A percentile compares a stretch with the other conserved stretches of the same genome.
phyloP scores from a whole-genome alignment of 257 asterid species.

The Jacaranda copaia region DNA sequence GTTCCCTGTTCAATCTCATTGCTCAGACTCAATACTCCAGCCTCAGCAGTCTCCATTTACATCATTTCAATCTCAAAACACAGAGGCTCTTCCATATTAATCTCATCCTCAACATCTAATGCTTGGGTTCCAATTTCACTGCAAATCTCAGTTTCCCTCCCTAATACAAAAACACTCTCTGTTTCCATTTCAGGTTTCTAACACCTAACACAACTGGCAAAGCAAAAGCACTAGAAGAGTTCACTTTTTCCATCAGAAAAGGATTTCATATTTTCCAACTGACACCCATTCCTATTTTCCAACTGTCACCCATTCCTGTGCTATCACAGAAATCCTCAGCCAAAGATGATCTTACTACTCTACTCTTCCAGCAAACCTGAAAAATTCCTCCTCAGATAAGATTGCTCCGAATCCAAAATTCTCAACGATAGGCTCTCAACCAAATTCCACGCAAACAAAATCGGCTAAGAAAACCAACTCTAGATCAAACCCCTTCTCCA shows the following conservation, averaged over 20 bases:
- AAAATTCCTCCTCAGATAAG: neutral
- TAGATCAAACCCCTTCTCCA: constrained; percentile 20
- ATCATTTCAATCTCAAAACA: constrained; percentile 58
- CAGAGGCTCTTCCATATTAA: constrained; percentile 38
- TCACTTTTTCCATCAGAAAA: neutral
- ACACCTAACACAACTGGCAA: constrained; percentile 23
- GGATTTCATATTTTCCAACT: constrained; percentile 24
- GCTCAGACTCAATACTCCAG: constrained; percentile 34
- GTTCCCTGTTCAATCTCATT: constrained; percentile 36
- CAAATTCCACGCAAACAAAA: neutral
- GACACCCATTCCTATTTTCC: constrained; percentile 14
- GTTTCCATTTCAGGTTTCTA: constrained; percentile 19
- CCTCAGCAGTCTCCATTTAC: constrained; percentile 65
- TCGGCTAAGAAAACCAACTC: neutral
- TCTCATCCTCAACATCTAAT: constrained; percentile 19
- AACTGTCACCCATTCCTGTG: constrained; percentile 4
- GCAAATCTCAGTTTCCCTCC: constrained; percentile 26
- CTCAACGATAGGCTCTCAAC: neutral
- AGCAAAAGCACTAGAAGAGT: neutral
- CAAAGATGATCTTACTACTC: constrained; percentile 16
- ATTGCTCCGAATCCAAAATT: neutral
- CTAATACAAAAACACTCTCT: constrained; percentile 6
- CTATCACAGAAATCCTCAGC: constrained; percentile 9
- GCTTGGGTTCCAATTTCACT: constrained; percentile 13
- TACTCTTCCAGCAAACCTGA: neutral